Percentiles rank a stretch among this genome's conserved stretches.
Conservation (phyloP, 495 filamentous ascomycete species). For the Articulospora tetracladia region DNA sequence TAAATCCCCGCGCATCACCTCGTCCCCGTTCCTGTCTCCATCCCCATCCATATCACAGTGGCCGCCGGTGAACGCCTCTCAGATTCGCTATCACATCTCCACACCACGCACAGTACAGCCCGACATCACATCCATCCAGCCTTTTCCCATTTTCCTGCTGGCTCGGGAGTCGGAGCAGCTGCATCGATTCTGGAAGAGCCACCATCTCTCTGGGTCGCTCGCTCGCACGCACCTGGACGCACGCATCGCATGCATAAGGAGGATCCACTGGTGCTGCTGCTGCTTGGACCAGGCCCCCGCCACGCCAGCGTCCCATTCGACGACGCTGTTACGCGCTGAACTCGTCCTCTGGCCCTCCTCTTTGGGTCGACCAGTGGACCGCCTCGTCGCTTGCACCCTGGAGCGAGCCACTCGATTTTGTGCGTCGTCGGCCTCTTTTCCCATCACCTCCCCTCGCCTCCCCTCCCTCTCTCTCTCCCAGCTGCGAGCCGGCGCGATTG, state of each 20-base stretch:
- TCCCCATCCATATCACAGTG: no score
- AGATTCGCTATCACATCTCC: neutral
- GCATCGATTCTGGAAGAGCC: neutral
- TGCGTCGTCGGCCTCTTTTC: neutral
- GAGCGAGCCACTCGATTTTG: slow-evolving; percentile 16
- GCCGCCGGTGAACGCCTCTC: neutral
- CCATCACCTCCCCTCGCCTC: neutral
- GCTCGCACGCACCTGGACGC: neutral
- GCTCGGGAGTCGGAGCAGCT: neutral
- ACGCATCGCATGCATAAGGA: neutral
- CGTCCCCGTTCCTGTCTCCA: no score
- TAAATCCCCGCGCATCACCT: neutral
- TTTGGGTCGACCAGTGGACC: neutral
- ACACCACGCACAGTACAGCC: no score
- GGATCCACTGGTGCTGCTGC: neutral
- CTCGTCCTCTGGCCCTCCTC: slow-evolving; percentile 5
- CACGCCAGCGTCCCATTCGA: slow-evolving; percentile 12
- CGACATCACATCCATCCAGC: no score
- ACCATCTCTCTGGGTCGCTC: no score
- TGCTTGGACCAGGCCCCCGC: neutral
- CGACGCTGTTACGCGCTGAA: slow-evolving; percentile 24
- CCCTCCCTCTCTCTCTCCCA: neutral
- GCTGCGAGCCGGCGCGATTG: slow-evolving; percentile 19
- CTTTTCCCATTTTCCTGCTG: neutral
- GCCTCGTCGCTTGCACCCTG: neutral